These are phyloP conservation scores for Grifola frondosa DNA, from an alignment of 1,284 basidiomycete species.

Conservation along the genomic window DNA sequence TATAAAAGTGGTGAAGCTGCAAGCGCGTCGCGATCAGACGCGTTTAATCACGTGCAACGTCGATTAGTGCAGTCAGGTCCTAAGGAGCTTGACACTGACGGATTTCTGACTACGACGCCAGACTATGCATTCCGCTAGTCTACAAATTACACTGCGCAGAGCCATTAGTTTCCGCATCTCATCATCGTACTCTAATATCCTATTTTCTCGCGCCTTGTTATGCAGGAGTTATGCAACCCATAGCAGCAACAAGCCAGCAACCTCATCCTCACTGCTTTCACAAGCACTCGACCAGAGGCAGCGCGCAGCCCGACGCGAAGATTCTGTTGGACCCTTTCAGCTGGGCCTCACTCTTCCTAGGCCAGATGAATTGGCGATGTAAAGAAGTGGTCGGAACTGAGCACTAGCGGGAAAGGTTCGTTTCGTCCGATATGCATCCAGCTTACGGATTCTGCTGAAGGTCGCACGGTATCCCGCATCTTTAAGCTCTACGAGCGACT, in stretches of 20 bases:
- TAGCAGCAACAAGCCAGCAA: slow-evolving; percentile 41
- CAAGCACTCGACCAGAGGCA: slow-evolving; percentile 66
- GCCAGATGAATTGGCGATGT: slow-evolving; percentile 51
- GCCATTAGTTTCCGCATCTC: no score
- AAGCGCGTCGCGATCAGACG: no score
- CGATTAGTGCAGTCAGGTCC: no score
- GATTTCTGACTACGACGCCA: no score
- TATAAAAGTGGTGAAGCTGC: no score
- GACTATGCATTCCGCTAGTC: no score
- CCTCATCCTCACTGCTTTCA: slow-evolving; percentile 57
- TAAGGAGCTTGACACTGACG: no score
- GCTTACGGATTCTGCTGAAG: neutral
- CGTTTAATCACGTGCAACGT: no score
- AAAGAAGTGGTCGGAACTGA: slow-evolving; percentile 85
- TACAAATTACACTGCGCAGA: no score
- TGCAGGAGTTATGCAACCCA: no score
- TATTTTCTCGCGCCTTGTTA: no score
- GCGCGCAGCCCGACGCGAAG: slow-evolving; percentile 43
- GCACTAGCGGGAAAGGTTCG: slow-evolving; percentile 79
- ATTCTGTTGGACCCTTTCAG: slow-evolving; percentile 79
- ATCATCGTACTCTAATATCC: no score
- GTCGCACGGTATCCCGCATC: neutral
- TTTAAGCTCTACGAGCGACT: slow-evolving; percentile 50
- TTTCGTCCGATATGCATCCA: slow-evolving; percentile 6
- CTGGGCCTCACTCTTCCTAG: slow-evolving; percentile 67